These are phyloP conservation scores for Lunularia cruciata DNA, from an alignment of 225 moss, liverwort and hornwort genomes.

Conservation along the genomic window DNA sequence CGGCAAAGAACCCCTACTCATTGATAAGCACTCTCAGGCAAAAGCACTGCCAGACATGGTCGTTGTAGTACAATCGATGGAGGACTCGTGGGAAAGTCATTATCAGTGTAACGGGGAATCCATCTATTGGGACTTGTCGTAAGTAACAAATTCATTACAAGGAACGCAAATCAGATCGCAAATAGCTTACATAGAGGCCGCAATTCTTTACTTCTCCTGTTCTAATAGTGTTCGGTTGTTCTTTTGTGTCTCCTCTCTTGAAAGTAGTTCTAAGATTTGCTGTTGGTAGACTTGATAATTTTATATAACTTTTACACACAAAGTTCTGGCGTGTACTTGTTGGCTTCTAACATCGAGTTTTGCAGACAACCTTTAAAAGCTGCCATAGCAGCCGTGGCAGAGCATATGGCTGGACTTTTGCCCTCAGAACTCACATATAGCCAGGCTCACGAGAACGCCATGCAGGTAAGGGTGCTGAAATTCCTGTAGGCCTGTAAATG, in stretches of 20 bases:
- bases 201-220: neutral
- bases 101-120: constrained; percentile 92
- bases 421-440: constrained; percentile 84
- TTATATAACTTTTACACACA: neutral
- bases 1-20: constrained; percentile 69
- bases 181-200: neutral
- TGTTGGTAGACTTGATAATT: neutral
- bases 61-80: constrained; percentile 79
- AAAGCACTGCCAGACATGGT: constrained; percentile 96
- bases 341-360: too few relatives aligned
- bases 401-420: constrained; percentile 89
- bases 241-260: too few relatives aligned
- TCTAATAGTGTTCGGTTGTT: neutral
- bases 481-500: neutral
- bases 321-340: neutral
- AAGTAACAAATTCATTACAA: too few relatives aligned
- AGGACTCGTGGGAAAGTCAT: constrained; percentile 85
- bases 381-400: constrained; percentile 91
- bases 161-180: too few relatives aligned
- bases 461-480: constrained; percentile 46
- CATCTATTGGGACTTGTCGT: constrained; percentile 88
- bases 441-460: constrained; percentile 76
- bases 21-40: constrained; percentile 93
- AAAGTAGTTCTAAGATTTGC: too few relatives aligned
- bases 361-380: constrained; percentile 80